Conservation (phyloP, 306 rosid species). For the Vicia villosa region DNA sequence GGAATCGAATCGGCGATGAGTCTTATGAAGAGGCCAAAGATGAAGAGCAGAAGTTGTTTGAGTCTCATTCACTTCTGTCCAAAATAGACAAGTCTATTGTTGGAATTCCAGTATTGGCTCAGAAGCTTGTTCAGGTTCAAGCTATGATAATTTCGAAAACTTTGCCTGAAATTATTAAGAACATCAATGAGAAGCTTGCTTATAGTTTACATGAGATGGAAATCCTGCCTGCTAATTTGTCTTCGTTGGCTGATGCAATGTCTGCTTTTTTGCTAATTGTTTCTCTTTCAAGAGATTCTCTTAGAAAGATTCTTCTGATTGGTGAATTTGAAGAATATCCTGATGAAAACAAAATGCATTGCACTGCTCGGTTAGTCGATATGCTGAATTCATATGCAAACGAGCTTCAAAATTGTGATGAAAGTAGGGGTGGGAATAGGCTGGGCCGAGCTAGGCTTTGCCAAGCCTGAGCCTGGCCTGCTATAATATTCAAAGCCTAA, state of each 20-base stretch:
- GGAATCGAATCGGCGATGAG: conserved; percentile 47
- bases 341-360: too few species aligned
- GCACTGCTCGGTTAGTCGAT: too few species aligned
- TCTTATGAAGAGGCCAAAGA: conserved; percentile 50
- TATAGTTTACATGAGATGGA: conserved; percentile 32
- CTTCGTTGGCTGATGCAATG: conserved; percentile 45
- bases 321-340: conserved; percentile 51
- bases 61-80: too few species aligned
- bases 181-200: conserved; percentile 45
- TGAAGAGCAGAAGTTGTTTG: conserved; percentile 42
- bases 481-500: too few species aligned
- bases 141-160: conserved; percentile 42
- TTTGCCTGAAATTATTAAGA: conserved; percentile 48
- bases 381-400: too few species aligned
- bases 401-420: too few species aligned
- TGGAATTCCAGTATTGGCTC: conserved; percentile 51
- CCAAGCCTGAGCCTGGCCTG: too few species aligned
- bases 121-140: conserved; percentile 52
- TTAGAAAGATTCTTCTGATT: conserved; percentile 37
- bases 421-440: too few species aligned
- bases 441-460: too few species aligned
- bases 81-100: too few species aligned
- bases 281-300: conserved; percentile 44
- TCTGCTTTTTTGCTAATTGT: conserved; percentile 41
- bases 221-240: conserved; percentile 28